Evolutionary conservation across 2,329 filamentous ascomycete genomes (phyloP).

Genomic region (Alternaria ventricosa): DNA sequence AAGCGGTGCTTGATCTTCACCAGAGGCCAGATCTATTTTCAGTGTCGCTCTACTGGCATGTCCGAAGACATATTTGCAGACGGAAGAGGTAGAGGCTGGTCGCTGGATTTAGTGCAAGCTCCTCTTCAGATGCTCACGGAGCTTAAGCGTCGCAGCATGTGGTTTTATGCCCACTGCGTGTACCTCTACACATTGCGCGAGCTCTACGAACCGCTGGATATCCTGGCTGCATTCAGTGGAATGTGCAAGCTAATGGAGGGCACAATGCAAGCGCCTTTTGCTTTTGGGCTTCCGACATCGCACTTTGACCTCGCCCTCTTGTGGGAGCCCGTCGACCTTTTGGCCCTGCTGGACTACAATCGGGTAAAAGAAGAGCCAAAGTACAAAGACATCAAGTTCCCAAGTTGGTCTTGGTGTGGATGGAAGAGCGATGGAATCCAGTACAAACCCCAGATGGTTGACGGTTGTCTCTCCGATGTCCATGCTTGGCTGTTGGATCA

Average conservation of each 20-base stretch:
- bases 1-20: not conserved
- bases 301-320: not conserved
- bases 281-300: not conserved
- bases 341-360: accelerated
- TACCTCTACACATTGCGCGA: not conserved
- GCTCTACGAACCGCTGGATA: not conserved
- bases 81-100: accelerated
- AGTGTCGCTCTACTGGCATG: not conserved
- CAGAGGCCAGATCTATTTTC: not conserved
- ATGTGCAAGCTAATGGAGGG: not conserved
- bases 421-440: not conserved
- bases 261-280: not conserved
- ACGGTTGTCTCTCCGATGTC: not conserved
- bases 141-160: not conserved
- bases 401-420: not conserved
- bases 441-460: not conserved
- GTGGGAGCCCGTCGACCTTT: not conserved
- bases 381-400: not conserved
- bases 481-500: not conserved
- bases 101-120: not conserved
- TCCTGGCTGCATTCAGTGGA: not conserved
- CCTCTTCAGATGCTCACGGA: not conserved
- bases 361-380: not conserved
- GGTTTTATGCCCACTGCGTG: not conserved
- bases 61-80: not conserved